These are phyloP conservation scores for Sporothrix protearum DNA, from an alignment of 2,329 filamentous ascomycete genomes.

Conservation along the genomic window DNA sequence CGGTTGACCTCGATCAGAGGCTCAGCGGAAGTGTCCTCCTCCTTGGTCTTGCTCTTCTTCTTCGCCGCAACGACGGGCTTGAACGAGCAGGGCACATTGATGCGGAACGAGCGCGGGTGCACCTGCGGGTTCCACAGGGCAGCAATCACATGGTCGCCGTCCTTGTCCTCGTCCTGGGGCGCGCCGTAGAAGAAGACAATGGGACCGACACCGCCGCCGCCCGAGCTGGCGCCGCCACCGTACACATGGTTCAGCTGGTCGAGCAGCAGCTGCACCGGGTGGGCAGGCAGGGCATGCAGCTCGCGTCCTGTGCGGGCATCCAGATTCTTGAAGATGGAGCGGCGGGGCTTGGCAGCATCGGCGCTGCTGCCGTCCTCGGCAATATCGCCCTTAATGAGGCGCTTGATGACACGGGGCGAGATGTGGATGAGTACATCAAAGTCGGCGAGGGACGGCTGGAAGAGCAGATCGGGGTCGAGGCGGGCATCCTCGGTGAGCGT, in stretches of 20 bases:
- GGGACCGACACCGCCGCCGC: constrained; percentile 41
- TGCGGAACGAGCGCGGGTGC: constrained; percentile 60
- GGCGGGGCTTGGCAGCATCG: constrained; percentile 26
- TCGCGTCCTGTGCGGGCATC: constrained; percentile 52
- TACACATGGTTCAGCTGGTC: constrained; percentile 66
- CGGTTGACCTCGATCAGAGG: constrained; percentile 62
- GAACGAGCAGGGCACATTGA: constrained; percentile 66
- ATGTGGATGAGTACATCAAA: constrained; percentile 86
- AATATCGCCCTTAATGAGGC: constrained; percentile 39
- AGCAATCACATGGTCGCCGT: constrained; percentile 50
- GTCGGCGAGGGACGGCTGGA: constrained; percentile 67
- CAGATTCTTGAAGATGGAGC: constrained; percentile 74
- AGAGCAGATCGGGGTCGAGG: constrained; percentile 60
- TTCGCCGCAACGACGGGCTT: constrained; percentile 43
- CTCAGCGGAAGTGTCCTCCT: constrained; percentile 31
- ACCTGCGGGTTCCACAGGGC: constrained; percentile 58
- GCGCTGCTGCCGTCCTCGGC: constrained; percentile 30
- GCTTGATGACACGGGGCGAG: constrained; percentile 50
- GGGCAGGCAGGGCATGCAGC: constrained; percentile 50
- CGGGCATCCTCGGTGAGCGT: constrained; percentile 32
- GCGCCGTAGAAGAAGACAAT: constrained; percentile 77
- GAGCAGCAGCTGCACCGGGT: constrained; percentile 62
- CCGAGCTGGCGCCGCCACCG: constrained; percentile 34
- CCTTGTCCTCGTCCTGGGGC: constrained; percentile 36
- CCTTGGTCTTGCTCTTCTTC: background rate